Conservation (phyloP, 352 stramenopile genomes). For the Phytophthora idaei region DNA sequence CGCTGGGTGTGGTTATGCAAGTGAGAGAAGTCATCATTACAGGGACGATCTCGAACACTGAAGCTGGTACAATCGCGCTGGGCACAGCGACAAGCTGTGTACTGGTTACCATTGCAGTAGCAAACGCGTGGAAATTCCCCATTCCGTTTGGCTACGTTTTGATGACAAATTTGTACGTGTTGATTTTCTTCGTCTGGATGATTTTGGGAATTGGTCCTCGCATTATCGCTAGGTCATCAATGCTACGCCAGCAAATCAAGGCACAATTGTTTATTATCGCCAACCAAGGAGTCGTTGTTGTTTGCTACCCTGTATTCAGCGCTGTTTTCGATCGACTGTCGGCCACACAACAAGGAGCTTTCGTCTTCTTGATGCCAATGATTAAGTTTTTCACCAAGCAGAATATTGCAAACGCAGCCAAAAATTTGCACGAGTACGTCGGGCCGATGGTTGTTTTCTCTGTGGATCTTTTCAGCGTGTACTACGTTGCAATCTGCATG, state of each 20-base stretch:
- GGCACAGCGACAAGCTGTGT: conserved; percentile 4
- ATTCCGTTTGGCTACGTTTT: conserved; percentile 25
- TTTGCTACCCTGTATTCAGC: conserved; percentile 26
- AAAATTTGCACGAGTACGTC: conserved; percentile 22
- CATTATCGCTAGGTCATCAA: background rate
- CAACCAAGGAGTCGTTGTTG: conserved; percentile 17
- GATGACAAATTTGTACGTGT: conserved; percentile 7
- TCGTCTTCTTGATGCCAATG: conserved; percentile 20
- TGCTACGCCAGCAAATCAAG: conserved; percentile 17
- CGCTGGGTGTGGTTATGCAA: conserved; percentile 3
- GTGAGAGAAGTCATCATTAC: conserved; percentile 14
- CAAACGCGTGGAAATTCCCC: conserved; percentile 9
- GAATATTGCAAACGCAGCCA: conserved; percentile 12
- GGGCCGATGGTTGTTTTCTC: conserved; percentile 16
- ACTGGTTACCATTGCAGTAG: conserved; percentile 6
- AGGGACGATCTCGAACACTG: conserved; percentile 12
- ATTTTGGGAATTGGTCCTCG: conserved; percentile 10
- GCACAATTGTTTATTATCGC: conserved; percentile 18
- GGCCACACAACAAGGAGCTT: background rate
- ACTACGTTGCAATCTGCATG: conserved; percentile 17
- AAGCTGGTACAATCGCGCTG: conserved; percentile 8
- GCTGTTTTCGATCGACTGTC: conserved; percentile 22
- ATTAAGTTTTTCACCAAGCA: conserved; percentile 36
- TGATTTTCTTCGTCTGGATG: conserved; percentile 5
- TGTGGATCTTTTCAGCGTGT: conserved; percentile 18